Conservation (phyloP, 2,329 filamentous ascomycete genomes). For the Paecilomyces dactylethromorphus region DNA sequence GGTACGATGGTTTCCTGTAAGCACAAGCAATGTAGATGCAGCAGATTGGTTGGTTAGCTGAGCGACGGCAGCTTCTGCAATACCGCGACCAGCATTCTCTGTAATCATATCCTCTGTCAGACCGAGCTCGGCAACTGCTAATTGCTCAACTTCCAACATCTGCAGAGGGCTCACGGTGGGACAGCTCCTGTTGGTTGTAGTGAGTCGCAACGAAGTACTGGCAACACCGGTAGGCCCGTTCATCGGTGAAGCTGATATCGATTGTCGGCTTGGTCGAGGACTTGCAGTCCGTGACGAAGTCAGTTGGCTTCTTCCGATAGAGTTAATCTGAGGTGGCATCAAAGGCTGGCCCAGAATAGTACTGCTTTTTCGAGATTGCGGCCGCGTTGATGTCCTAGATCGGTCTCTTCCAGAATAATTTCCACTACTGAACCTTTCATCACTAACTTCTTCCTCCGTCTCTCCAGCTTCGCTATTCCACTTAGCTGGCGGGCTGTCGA, state of each 20-base stretch:
- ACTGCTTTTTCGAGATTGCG: conserved; percentile 39
- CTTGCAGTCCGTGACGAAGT: conserved; percentile 31
- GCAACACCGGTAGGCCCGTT: conserved; percentile 26
- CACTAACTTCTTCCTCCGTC: conserved; percentile 37
- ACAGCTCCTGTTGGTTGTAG: conserved; percentile 49
- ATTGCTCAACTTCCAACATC: conserved; percentile 88
- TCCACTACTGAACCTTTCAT: conserved; percentile 39
- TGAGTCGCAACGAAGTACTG: conserved; percentile 45
- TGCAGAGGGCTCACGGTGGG: conserved; percentile 63
- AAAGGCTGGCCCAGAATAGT: conserved; percentile 30
- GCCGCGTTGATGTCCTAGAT: conserved; percentile 30
- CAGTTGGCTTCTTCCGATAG: conserved; percentile 27
- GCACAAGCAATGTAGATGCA: conserved; percentile 60
- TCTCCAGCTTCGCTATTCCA: conserved; percentile 75
- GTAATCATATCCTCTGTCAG: conserved; percentile 84
- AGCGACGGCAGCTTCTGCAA: conserved; percentile 72
- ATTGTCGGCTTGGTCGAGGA: conserved; percentile 32
- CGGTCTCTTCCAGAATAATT: conserved; percentile 38
- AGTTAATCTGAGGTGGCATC: conserved; percentile 26
- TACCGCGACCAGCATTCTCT: conserved; percentile 82
- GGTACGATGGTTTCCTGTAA: conserved; percentile 94
- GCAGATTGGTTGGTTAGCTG: conserved; percentile 53
- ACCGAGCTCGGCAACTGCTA: conserved; percentile 79
- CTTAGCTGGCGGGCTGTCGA: conserved; percentile 52
- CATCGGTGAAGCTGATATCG: conserved; percentile 37